Base-by-base conservation (phyloP, 306 rosid species). In the Begonia peltatifolia region DNA sequence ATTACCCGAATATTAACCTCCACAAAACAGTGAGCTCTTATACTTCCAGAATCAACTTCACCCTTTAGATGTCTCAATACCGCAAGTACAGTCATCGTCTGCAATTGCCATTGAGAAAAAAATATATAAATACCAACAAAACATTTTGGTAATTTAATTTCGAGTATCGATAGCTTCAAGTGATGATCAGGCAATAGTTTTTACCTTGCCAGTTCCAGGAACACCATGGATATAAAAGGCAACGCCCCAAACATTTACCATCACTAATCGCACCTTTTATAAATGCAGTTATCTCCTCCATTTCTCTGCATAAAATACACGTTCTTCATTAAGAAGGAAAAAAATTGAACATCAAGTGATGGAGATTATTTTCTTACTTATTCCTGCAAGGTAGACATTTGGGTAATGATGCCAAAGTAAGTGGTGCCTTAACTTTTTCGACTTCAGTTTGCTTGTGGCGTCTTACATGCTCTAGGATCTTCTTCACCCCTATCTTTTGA, bases 121-220 rank as follows among this genome's bases (percentile, higher is more conserved):
- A 61, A 68, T 67, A 49, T 57, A 44, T 53, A 48, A 36, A 17
- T 23, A 57, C 46, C 61, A 62, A 30, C 42, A 25, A 42, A 52
- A 13, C 48, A 25, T 52, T 57, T 54, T 65, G 22, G 58, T 41
- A 53, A 50, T 38, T 13, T 62, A 62, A 47, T 51, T 48, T 15
- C 15, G 12, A 42, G 54, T 58, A 47, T 56, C 36, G 8, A 38
- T 56, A 44, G 48, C 48, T 4, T 44, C 48, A 44, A 44, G 6
- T n/a, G 48, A 44, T 44, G 12, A 4, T 44, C 48, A 41, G 47
- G 30, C 46, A 35, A 64, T 18, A 47, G 42, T 63, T 36, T 15
- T 30, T 57, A 85, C 97, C 83, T 90, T 90, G 61, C 97, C 97
- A 58, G 97, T 85, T 73, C 97, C 97, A 4, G 95, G 95, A 90